These are phyloP conservation scores for Vanderwaltozyma tropicalis DNA, from an alignment of 805 yeast species.

Conservation along the genomic window DNA sequence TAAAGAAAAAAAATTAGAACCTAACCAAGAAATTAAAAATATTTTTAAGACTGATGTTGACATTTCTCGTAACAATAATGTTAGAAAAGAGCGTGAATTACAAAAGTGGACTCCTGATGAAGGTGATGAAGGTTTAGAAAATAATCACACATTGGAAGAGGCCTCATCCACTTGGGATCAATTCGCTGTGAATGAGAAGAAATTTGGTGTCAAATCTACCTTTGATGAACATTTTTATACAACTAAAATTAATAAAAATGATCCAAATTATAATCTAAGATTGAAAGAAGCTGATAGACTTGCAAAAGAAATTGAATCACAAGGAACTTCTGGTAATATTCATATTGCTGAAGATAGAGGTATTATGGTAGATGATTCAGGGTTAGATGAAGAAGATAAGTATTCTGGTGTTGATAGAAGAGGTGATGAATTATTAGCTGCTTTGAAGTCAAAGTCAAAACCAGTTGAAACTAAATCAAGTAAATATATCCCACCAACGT, in stretches of 20 bases:
- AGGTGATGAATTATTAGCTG: constrained; percentile 28
- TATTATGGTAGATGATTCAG: constrained; percentile 61
- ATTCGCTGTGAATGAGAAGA: constrained; percentile 79
- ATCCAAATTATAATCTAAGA: constrained; percentile 62
- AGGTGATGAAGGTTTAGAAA: constrained; percentile 10
- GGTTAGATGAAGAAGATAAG: constrained; percentile 90
- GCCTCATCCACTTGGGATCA: constrained; percentile 66
- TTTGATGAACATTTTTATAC: constrained; percentile 82
- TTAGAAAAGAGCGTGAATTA: constrained; percentile 56
- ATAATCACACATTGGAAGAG: constrained; percentile 29
- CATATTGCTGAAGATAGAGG: constrained; percentile 94
- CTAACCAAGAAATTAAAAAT: constrained; percentile 8
- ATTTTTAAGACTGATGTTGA: constrained; percentile 78
- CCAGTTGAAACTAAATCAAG: constrained; percentile 23
- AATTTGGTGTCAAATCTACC: constrained; percentile 79
- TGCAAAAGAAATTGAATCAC: constrained; percentile 75
- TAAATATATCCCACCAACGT: constrained; percentile 28
- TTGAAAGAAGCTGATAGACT: constrained; percentile 62
- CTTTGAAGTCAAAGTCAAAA: constrained; percentile 24
- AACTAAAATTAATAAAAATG: constrained; percentile 56
- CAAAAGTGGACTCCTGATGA: constrained; percentile 78
- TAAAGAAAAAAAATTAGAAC: constrained; percentile 6
- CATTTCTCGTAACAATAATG: constrained; percentile 44
- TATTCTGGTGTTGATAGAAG: constrained; percentile 81
- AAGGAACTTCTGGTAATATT: constrained; percentile 50